Conservation (phyloP, 768 basidiomycete species). For the Boletus coccyginus region DNA sequence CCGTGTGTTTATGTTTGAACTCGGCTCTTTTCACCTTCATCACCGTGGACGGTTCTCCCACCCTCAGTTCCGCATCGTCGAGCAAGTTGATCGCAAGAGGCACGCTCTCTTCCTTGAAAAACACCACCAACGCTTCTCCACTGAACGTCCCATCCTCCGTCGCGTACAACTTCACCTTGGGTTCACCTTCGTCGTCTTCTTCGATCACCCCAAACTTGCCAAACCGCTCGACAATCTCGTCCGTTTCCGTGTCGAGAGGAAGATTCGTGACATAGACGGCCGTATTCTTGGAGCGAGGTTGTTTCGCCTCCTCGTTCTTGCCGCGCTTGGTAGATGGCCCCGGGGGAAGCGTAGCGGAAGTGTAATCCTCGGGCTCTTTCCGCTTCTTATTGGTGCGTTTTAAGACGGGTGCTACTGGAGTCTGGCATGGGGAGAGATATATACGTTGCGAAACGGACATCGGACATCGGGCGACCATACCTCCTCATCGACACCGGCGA, state of each 20-base stretch:
- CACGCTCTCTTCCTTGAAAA: slow-evolving; percentile 97
- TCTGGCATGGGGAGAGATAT: slow-evolving; percentile 43
- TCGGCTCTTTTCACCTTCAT: slow-evolving; percentile 78
- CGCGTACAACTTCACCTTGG: slow-evolving; percentile 95
- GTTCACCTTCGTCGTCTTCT: slow-evolving; percentile 86
- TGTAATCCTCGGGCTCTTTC: slow-evolving; percentile 71
- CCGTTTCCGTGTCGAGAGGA: slow-evolving; percentile 68
- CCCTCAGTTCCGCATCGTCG: slow-evolving; percentile 87
- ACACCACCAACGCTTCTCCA: slow-evolving; percentile 94
- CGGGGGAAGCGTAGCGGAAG: slow-evolving; percentile 48
- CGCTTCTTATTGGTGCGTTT: slow-evolving; percentile 79
- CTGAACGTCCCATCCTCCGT: slow-evolving; percentile 84
- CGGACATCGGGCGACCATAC: slow-evolving; percentile 44
- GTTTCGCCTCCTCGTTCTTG: slow-evolving; percentile 52
- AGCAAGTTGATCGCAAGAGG: slow-evolving; percentile 76
- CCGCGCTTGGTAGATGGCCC: slow-evolving; percentile 68
- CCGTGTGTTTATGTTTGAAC: slow-evolving; percentile 65
- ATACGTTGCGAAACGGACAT: slow-evolving; percentile 22
- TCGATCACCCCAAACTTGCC: slow-evolving; percentile 90
- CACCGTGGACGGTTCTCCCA: slow-evolving; percentile 71
- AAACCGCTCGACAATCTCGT: slow-evolving; percentile 84
- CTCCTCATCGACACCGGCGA: slow-evolving; percentile 91
- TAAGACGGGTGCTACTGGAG: slow-evolving; percentile 83
- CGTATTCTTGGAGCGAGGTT: slow-evolving; percentile 80
- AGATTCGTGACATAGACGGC: slow-evolving; percentile 88